Conservation (phyloP, 2,329 filamentous ascomycete species). For the Neopestalotiopsis sp. region DNA sequence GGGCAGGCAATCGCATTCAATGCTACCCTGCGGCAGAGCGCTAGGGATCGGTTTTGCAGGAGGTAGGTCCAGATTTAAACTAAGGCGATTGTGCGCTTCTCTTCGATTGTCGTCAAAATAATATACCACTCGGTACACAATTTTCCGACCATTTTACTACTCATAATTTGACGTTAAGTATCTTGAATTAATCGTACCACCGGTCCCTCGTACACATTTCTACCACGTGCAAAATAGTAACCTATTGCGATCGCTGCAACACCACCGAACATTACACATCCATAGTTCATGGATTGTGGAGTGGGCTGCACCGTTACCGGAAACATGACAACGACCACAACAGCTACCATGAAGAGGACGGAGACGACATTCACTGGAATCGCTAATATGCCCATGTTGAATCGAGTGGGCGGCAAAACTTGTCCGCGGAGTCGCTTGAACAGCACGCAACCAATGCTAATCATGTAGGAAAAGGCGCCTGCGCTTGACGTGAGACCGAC, state of each 20-base stretch:
- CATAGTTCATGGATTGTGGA: neutral
- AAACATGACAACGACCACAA: neutral
- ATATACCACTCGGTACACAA: no score
- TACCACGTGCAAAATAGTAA: neutral
- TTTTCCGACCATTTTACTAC: no score
- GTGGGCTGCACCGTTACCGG: neutral
- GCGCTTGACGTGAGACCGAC: neutral
- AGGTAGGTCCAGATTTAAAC: no score
- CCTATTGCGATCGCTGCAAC: neutral
- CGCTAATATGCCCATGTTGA: neutral
- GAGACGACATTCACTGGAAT: neutral
- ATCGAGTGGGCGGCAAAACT: neutral
- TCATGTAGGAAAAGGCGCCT: neutral
- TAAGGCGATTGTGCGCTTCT: no score
- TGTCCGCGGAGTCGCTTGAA: neutral
- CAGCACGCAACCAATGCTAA: neutral
- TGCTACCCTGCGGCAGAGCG: no score
- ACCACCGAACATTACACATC: neutral
- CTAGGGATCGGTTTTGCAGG: no score
- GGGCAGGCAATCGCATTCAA: no score
- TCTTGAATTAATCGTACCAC: neutral
- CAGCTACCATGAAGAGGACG: neutral
- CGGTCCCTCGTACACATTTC: neutral
- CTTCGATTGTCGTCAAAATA: no score
- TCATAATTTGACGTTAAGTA: no score